Percentiles rank a stretch among this genome's conserved stretches.
These are phyloP conservation scores for Triglochin maritima DNA, from an alignment of 106 monocot species.

Conservation along the genomic window DNA sequence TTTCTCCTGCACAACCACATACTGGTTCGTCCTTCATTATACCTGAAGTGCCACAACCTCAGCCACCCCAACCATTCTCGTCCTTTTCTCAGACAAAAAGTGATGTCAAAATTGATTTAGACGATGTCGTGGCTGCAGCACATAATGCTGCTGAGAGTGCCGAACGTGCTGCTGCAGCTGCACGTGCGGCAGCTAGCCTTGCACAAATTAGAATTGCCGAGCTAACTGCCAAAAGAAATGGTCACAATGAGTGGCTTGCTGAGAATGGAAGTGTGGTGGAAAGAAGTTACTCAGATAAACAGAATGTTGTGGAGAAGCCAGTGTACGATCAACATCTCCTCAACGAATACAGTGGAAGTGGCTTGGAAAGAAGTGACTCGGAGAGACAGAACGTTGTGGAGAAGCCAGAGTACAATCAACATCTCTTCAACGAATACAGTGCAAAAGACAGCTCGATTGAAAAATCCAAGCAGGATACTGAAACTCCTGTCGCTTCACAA, in stretches of 20 bases:
- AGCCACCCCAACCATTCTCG: neutral
- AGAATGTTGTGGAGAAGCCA: slow-evolving; percentile 8
- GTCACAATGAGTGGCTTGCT: neutral
- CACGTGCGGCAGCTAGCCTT: slow-evolving; percentile 80
- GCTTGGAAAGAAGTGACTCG: neutral
- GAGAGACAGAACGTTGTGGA: neutral
- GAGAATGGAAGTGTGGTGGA: slow-evolving; percentile 12
- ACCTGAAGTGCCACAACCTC: neutral
- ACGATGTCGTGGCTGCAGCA: slow-evolving; percentile 82
- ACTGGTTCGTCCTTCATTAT: neutral
- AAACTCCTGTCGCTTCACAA: slow-evolving; percentile 7
- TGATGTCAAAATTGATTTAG: slow-evolving; percentile 40
- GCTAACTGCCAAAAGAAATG: slow-evolving; percentile 31
- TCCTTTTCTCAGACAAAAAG: slow-evolving; percentile 7
- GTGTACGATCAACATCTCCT: slow-evolving; percentile 28
- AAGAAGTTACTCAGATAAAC: neutral
- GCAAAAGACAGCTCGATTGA: slow-evolving; percentile 3
- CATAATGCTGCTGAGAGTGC: slow-evolving; percentile 75
- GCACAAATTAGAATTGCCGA: slow-evolving; percentile 68
- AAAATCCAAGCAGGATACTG: neutral
- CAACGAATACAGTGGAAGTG: slow-evolving; percentile 5
- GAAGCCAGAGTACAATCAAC: slow-evolving; percentile 29
- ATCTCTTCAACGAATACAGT: slow-evolving; percentile 12
- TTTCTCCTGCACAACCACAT: slow-evolving; percentile 26
- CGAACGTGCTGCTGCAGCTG: slow-evolving; percentile 69